phyloP scores from a whole-genome alignment of 352 stramenopile genomes.

The Globisporangium irregulare region DNA sequence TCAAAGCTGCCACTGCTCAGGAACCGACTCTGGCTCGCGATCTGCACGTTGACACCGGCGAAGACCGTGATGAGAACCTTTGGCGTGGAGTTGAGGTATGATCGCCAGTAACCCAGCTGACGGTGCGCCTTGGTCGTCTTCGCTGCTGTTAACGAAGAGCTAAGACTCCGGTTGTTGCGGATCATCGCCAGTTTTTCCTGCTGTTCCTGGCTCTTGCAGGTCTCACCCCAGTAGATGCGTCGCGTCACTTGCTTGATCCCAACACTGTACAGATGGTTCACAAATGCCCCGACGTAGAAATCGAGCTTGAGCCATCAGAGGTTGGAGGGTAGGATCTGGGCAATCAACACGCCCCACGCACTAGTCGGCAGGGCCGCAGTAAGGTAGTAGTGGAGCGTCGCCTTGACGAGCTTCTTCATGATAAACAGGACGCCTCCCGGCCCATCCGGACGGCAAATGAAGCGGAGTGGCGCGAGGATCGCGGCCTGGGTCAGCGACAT shows the following conservation, averaged over 20 bases:
- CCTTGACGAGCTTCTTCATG: slow-evolving; percentile 1
- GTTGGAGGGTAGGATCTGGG: not conserved
- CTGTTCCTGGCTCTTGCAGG: slow-evolving; percentile 2
- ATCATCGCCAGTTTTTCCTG: not conserved
- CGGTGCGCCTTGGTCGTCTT: not conserved
- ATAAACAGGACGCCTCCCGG: not conserved
- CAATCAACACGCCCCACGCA: not conserved
- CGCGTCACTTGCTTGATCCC: not conserved
- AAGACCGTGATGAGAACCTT: not conserved
- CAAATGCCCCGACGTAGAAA: not conserved
- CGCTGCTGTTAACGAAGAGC: too few species aligned
- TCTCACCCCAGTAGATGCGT: not conserved
- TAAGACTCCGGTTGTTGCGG: not conserved
- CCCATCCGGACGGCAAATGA: not conserved
- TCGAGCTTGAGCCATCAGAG: slow-evolving; percentile 6
- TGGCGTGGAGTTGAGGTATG: slow-evolving; percentile 1
- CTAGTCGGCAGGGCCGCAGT: not conserved
- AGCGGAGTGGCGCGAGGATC: slow-evolving; percentile 13
- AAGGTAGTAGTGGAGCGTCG: slow-evolving; percentile 12
- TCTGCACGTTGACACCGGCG: not conserved
- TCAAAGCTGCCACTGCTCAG: not conserved
- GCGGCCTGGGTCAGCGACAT: slow-evolving; percentile 6
- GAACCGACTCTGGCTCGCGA: slow-evolving; percentile 8
- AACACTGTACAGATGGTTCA: not conserved
- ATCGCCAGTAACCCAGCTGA: slow-evolving; percentile 6